Evolutionary conservation across 148 eudicot genomes (phyloP), one percentile per base, ranked within the genome.

Genomic region (Drosera capensis): DNA sequence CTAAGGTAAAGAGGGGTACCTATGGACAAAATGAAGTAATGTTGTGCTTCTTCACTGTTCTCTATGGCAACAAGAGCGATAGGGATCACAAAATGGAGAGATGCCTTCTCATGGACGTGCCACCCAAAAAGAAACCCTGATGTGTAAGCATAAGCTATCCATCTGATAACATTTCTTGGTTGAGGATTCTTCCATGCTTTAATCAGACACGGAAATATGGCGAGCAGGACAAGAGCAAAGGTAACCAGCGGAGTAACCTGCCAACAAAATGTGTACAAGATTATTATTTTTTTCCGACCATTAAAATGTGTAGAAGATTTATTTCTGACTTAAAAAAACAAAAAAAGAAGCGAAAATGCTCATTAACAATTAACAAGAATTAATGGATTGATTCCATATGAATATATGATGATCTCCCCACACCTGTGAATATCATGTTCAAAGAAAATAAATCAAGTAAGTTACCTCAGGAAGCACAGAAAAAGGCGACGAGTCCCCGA

Each of bases 31-130:
- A 78, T 49, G 71, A 85, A 72, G 69, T 85, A 81, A 62, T 85
- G 99, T 8, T 55, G 65, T 11, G 95, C 99, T 55, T 92, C 95
- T 44, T 59, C 60, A 21, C 40, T 8, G 54, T 79, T 78, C 49
- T 85, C 72, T 23, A 65, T 7, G 30, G 99, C 82, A 68, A 73
- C 73, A 49, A 76, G 12, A 11, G 99, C 94, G 29, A 92, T 77
- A 6, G 95, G 99, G 20, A 85, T 76, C 36, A 92, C 70, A 55
- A 90, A 85, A 58, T 85, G 99, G 22, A 92, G 95, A 3, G 78
- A 70, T 11, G 95, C 95, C 74, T 85, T 92, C 64, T 85, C 95
- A 29, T 85, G 95, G 29, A 92, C 88, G 67, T 92, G 99, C 99
- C 99, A 92, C 6, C 95, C 99, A 61, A 92, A 92, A 34, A 92